Evolutionary conservation across 2,329 filamentous ascomycete genomes (phyloP).

Genomic region (Pseudocercospora vitis): DNA sequence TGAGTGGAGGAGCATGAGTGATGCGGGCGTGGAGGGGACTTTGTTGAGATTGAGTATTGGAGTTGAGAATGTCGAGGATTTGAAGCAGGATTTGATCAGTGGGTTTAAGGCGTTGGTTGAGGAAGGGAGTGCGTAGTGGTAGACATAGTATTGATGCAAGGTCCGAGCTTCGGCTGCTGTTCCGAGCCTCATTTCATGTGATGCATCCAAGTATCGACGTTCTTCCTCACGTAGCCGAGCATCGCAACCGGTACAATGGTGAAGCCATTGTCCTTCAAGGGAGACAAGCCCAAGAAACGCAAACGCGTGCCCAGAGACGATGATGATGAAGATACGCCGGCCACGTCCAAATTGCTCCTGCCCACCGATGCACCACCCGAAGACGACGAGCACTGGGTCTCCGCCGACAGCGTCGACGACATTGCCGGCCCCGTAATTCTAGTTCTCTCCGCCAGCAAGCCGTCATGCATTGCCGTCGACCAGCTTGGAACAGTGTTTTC

Average conservation of each 20-base stretch:
- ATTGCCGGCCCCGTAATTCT: constrained; percentile 80
- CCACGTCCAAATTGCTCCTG: constrained; percentile 38
- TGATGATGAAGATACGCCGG: constrained; percentile 40
- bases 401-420: constrained; percentile 71
- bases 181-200: not conserved
- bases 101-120: constrained; percentile 60
- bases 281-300: constrained; percentile 96
- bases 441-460: constrained; percentile 67
- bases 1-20: constrained; percentile 92
- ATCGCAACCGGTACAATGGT: constrained; percentile 61
- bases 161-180: not conserved
- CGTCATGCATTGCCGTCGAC: constrained; percentile 79
- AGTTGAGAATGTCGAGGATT: constrained; percentile 81
- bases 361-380: constrained; percentile 41
- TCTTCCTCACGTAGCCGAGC: not conserved
- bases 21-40: constrained; percentile 67
- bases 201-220: not conserved
- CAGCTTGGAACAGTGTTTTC: constrained; percentile 83
- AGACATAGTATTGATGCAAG: not conserved
- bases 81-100: constrained; percentile 70
- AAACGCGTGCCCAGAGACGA: constrained; percentile 50
- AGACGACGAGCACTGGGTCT: constrained; percentile 88
- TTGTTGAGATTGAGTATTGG: constrained; percentile 82
- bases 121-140: constrained; percentile 12
- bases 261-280: constrained; percentile 91